phyloP scores from a whole-genome alignment of 2,329 filamentous ascomycete genomes.

The Paecilomyces niveus region DNA sequence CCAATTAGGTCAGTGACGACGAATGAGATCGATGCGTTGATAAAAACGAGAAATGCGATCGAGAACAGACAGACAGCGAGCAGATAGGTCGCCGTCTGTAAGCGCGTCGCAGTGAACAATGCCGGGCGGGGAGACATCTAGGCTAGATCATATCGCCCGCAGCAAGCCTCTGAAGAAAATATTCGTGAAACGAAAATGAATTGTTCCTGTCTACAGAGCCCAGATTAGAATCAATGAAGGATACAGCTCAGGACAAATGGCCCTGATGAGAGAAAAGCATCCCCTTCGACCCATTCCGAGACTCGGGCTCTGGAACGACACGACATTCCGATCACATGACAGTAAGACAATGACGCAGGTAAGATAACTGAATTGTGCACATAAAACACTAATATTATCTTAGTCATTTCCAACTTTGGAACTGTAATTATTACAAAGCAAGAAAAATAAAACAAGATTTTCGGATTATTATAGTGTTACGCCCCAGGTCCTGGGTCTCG shows the following conservation, averaged over 20 bases:
- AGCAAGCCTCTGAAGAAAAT: neutral
- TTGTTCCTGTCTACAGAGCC: neutral
- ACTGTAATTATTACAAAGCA: no score
- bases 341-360: neutral
- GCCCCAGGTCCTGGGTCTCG: no score
- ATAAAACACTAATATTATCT: no score
- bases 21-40: slow-evolving; percentile 58
- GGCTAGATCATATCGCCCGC: slow-evolving; percentile 10
- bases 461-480: no score
- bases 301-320: neutral
- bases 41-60: slow-evolving; percentile 59
- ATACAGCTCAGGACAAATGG: neutral
- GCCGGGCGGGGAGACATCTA: slow-evolving; percentile 22
- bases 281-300: neutral
- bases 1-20: slow-evolving; percentile 58
- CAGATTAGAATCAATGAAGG: neutral
- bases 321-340: neutral
- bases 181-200: neutral
- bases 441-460: no score
- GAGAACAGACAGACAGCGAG: slow-evolving; percentile 57
- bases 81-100: slow-evolving; percentile 54
- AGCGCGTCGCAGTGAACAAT: slow-evolving; percentile 50
- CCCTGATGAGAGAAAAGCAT: neutral
- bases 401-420: no score
- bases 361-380: no score